phyloP scores from a whole-genome alignment of 306 rosid genomes.

The Dalbergia oliveri region DNA sequence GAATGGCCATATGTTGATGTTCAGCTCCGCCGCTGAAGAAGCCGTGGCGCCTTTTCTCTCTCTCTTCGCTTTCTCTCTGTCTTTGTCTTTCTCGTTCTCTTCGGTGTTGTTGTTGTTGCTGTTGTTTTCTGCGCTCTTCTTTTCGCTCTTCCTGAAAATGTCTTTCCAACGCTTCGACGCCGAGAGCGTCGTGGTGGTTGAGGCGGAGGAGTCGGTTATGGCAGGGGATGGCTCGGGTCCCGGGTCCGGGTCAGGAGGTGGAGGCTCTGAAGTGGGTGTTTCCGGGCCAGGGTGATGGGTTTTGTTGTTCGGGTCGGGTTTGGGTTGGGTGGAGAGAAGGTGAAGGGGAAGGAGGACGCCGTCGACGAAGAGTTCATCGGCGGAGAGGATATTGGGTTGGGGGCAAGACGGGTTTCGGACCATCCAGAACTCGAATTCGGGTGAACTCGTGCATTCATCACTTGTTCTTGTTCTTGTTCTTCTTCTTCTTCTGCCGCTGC shows the following conservation, averaged over 20 bases:
- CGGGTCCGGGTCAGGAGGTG: not conserved
- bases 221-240: slow-evolving; percentile 47
- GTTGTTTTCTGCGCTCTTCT: slow-evolving; percentile 48
- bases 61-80: slow-evolving; percentile 57
- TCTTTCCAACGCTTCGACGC: slow-evolving; percentile 85
- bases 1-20: slow-evolving; percentile 94
- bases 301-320: slow-evolving; percentile 11
- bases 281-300: slow-evolving; percentile 35
- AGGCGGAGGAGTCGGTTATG: not conserved
- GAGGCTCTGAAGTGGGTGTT: not conserved
- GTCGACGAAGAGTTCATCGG: slow-evolving; percentile 81
- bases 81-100: slow-evolving; percentile 48
- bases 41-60: slow-evolving; percentile 56
- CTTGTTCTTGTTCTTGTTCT: slow-evolving; percentile 39
- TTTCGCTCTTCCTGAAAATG: slow-evolving; percentile 69
- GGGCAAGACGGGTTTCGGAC: slow-evolving; percentile 79
- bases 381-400: slow-evolving; percentile 70
- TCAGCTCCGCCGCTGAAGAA: slow-evolving; percentile 70
- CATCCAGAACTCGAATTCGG: slow-evolving; percentile 97
- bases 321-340: slow-evolving; percentile 42
- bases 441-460: slow-evolving; percentile 58
- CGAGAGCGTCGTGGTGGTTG: slow-evolving; percentile 41
- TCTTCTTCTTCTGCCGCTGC: slow-evolving; percentile 42
- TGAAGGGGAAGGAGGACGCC: slow-evolving; percentile 86
- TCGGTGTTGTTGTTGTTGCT: not conserved